phyloP scores from a whole-genome alignment of 2,329 filamentous ascomycete genomes.

The Pseudogymnoascus sp. region DNA sequence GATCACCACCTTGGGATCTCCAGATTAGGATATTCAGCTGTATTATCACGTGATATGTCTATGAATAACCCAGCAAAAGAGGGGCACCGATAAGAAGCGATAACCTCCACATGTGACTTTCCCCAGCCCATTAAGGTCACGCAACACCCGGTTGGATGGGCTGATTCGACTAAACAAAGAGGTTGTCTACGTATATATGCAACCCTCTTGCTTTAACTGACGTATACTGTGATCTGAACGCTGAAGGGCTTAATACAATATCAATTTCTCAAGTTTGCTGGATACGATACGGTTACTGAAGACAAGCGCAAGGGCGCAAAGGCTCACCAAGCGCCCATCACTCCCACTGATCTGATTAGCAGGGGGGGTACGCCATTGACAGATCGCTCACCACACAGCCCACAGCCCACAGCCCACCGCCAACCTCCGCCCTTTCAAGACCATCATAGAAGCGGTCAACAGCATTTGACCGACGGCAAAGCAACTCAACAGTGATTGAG shows the following conservation, averaged over 20 bases:
- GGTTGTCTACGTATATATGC: background rate
- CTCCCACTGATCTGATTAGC: background rate
- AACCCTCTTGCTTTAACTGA: constrained; percentile 2
- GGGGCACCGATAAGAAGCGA: constrained; percentile 4
- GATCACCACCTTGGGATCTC: background rate
- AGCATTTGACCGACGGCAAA: background rate
- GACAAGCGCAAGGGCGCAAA: background rate
- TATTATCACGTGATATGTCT: background rate
- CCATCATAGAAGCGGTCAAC: constrained; percentile 7
- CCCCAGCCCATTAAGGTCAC: background rate
- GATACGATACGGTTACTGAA: background rate
- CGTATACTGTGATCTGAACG: background rate
- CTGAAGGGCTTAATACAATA: background rate
- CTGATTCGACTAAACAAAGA: constrained; percentile 3
- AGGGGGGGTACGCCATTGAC: constrained; percentile 5
- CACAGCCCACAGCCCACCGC: background rate
- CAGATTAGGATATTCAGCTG: background rate
- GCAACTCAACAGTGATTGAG: background rate
- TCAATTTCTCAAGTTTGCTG: background rate
- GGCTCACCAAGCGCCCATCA: background rate
- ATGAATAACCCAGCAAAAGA: background rate
- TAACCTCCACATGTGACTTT: background rate
- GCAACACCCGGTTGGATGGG: constrained; percentile 5
- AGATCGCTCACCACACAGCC: constrained; percentile 2
- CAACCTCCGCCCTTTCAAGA: background rate